A percentile compares a stretch with the other conserved stretches of the same genome.
Evolutionary conservation across 164 flowering plant species (phyloP).

Genomic region (Aristolochia californica): DNA sequence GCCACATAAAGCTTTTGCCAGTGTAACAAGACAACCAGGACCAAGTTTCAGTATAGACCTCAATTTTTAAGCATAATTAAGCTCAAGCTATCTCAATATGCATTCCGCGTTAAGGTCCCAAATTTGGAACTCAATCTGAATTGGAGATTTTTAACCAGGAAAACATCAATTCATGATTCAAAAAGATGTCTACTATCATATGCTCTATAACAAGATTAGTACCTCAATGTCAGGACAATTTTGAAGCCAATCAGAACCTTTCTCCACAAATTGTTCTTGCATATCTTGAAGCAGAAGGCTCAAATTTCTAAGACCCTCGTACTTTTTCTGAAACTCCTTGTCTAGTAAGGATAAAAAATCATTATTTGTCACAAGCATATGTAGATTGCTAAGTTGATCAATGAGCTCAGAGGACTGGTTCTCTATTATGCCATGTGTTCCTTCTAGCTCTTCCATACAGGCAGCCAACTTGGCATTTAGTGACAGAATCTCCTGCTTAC

Average conservation of each 20-base stretch:
- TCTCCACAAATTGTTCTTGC: constrained; percentile 18
- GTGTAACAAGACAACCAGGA: no score
- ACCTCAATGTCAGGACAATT: constrained; percentile 32
- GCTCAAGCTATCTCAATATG: no score
- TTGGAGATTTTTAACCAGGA: no score
- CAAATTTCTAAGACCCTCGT: constrained; percentile 48
- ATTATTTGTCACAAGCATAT: constrained; percentile 40
- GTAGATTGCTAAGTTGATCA: constrained; percentile 39
- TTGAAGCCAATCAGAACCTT: constrained; percentile 17
- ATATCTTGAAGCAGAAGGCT: constrained; percentile 36
- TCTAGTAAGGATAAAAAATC: constrained; percentile 25
- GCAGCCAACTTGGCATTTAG: constrained; percentile 27
- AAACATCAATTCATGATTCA: no score
- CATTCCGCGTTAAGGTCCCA: no score
- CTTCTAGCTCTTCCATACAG: constrained; percentile 45
- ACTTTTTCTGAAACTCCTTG: constrained; percentile 30
- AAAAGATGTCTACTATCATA: no score
- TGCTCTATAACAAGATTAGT: constrained; percentile 2
- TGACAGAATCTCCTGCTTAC: constrained; percentile 28
- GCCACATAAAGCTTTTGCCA: no score
- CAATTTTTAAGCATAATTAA: no score
- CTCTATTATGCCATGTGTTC: constrained; percentile 44
- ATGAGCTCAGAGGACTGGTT: constrained; percentile 49
- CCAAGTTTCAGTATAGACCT: no score
- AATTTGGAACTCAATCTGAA: no score